Base-by-base conservation (phyloP, 2,329 filamentous ascomycete genomes). In the Domatiomyces catenatus region DNA sequence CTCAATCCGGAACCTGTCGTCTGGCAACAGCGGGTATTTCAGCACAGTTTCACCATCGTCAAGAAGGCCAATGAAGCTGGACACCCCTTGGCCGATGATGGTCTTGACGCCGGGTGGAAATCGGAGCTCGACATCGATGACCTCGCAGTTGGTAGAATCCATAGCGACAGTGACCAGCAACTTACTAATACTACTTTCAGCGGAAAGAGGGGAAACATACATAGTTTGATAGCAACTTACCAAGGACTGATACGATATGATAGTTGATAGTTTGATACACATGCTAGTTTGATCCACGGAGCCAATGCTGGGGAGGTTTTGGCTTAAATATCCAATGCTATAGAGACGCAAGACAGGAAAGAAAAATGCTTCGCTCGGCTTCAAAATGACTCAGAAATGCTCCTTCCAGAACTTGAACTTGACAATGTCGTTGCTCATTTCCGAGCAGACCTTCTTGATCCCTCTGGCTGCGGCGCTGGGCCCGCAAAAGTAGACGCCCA, bases 331-430 rank as follows among this genome's bases (percentile, higher is more conserved):
- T n/a, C n/a, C n/a, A n/a, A n/a, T n/a, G n/a, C n/a, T n/a, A n/a
- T n/a, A n/a, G n/a, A 24, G 6, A 24, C 3, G 3, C 22, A 24
- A 24, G 6, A 24, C 3, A 24, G 6, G 6, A 24, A 24, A 24
- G 6, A 3, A 24, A 24, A 3, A 24, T 24, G 22, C 22, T 3
- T 24, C 22, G 22, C 22, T 24, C 22, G 22, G 6, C 6, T 24
- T 24, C 6, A 24, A n/a, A n/a, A 32, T 8, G 10, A 15, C 15
- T 39, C 12, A 73, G 55, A 72, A 73, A 63, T 98, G 90, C 69
- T 98, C 92, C 73, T 98, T 98, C 92, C 92, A 98, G 74, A 98
- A 98, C 61, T 86, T 85, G 72, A 96, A 98, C 62, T 82, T 79
- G 51, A 98, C 87, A 59, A 94, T 85, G 55, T 78, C 78, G 39